A percentile compares a stretch with the other conserved stretches of the same genome.
Evolutionary conservation across 164 flowering plant genomes (phyloP).

Genomic region (Macadamia integrifolia): DNA sequence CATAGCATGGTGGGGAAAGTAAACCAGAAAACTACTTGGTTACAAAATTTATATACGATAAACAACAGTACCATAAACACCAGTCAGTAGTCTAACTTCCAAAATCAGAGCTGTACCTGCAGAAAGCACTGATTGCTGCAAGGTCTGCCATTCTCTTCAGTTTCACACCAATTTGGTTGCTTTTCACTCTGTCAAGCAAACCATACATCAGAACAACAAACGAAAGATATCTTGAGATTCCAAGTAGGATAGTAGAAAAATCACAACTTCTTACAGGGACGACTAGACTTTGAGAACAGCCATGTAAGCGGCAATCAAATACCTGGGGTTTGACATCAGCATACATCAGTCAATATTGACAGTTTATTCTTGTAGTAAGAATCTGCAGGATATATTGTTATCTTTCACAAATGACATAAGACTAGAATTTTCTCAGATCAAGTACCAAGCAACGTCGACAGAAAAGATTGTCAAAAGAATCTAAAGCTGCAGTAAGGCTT

Average conservation of each 20-base stretch:
- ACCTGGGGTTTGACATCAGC: slow-evolving; percentile 40
- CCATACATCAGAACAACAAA: slow-evolving; percentile 9
- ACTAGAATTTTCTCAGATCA: slow-evolving; percentile 2
- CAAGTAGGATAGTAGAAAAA: slow-evolving; percentile 5
- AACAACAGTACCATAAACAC: neutral
- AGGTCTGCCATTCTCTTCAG: slow-evolving; percentile 69
- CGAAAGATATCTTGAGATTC: neutral
- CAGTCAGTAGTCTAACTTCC: slow-evolving; percentile 1
- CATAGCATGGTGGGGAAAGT: neutral
- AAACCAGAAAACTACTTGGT: neutral
- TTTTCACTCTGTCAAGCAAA: slow-evolving; percentile 67
- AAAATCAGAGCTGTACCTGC: slow-evolving; percentile 35
- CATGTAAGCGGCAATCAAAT: slow-evolving; percentile 96
- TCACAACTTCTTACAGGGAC: slow-evolving; percentile 54
- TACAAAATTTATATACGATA: neutral
- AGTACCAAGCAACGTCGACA: slow-evolving; percentile 98
- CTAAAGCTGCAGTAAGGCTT: slow-evolving; percentile 73
- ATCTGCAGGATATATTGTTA: neutral
- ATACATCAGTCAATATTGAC: slow-evolving; percentile 6
- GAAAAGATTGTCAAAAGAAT: slow-evolving; percentile 93
- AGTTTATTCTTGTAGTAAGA: neutral
- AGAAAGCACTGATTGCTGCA: slow-evolving; percentile 85
- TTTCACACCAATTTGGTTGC: slow-evolving; percentile 43
- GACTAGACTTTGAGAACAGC: slow-evolving; percentile 73
- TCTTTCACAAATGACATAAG: slow-evolving; percentile 3